These are phyloP conservation scores for Fusarium sp. DNA, from an alignment of 2,329 filamentous ascomycete species.

Conservation along the genomic window DNA sequence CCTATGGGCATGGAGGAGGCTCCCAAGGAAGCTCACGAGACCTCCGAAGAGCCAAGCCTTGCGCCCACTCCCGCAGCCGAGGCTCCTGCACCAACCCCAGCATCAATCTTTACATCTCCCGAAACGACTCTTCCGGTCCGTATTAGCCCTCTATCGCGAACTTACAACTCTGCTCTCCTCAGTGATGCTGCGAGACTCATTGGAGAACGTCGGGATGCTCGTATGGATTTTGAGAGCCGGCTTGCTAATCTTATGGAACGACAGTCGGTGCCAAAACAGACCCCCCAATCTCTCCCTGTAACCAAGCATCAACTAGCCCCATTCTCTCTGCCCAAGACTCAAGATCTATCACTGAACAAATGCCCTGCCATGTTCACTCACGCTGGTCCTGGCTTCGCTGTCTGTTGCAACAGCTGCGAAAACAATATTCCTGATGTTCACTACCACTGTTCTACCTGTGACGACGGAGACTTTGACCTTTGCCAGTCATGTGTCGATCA, in stretches of 20 bases:
- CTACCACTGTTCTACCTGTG: constrained; percentile 94
- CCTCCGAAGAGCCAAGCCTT: constrained; percentile 20
- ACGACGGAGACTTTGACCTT: constrained; percentile 93
- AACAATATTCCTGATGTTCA: constrained; percentile 80
- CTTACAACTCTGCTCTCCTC: constrained; percentile 41
- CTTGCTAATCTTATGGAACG: constrained; percentile 41
- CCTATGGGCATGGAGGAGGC: constrained; percentile 20
- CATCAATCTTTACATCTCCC: constrained; percentile 23
- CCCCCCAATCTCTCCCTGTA: neutral
- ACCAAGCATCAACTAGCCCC: constrained; percentile 1
- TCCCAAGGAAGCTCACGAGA: constrained; percentile 26
- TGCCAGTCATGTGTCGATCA: constrained; percentile 81
- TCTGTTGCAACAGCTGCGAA: constrained; percentile 95
- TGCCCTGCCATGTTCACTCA: constrained; percentile 19
- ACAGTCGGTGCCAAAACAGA: constrained; percentile 21
- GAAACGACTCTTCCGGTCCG: constrained; percentile 39
- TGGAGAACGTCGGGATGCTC: constrained; percentile 32
- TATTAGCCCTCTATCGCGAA: constrained; percentile 37
- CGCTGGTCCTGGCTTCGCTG: constrained; percentile 66
- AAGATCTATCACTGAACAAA: neutral
- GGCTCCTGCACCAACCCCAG: constrained; percentile 30
- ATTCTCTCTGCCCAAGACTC: constrained; percentile 6
- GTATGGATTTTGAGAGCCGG: constrained; percentile 42
- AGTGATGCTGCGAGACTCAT: constrained; percentile 42
- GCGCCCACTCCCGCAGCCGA: constrained; percentile 28